phyloP scores from a whole-genome alignment of 1,284 basidiomycete species.

The Wolfiporia cocos region DNA sequence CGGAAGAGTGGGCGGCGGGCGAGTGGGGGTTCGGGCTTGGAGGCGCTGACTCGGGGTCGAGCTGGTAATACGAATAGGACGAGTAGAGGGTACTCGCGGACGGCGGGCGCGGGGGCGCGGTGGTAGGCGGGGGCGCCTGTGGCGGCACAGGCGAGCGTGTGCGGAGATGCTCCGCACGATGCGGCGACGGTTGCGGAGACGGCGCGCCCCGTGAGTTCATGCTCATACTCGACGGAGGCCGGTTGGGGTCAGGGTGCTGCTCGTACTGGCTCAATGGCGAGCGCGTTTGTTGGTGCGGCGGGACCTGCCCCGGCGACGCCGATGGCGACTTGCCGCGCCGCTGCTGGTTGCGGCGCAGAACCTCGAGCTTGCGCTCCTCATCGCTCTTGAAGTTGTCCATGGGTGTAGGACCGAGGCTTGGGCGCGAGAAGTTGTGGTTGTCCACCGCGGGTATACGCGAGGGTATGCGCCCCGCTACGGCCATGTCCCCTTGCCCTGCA shows the following conservation, averaged over 20 bases:
- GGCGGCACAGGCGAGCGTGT: neutral
- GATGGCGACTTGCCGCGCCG: conserved; percentile 5
- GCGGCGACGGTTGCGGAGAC: neutral
- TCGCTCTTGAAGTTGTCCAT: conserved; percentile 27
- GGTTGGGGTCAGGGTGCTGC: neutral
- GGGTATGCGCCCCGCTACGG: conserved; percentile 9
- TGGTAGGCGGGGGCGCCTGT: neutral
- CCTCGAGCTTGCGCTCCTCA: conserved; percentile 51
- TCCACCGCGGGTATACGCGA: conserved; percentile 9
- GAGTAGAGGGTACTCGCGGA: neutral
- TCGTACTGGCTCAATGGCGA: conserved; percentile 6
- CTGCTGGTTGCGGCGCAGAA: conserved; percentile 50
- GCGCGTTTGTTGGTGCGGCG: conserved; percentile 6
- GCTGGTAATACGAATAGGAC: neutral
- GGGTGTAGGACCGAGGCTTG: conserved; percentile 42
- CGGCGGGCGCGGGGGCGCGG: too few species aligned
- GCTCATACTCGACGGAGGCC: conserved; percentile 5
- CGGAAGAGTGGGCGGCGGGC: conserved; percentile 2
- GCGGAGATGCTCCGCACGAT: too few species aligned
- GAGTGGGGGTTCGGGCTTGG: conserved; percentile 1
- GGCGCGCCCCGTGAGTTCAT: neutral
- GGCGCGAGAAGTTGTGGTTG: conserved; percentile 47
- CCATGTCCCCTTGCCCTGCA: conserved; percentile 19
- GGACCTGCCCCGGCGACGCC: conserved; percentile 5
- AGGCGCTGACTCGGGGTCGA: neutral